Percentiles rank a stretch among this genome's conserved stretches.
These are phyloP conservation scores for Populus tremula DNA, from an alignment of 345 rosid species.

Conservation along the genomic window DNA sequence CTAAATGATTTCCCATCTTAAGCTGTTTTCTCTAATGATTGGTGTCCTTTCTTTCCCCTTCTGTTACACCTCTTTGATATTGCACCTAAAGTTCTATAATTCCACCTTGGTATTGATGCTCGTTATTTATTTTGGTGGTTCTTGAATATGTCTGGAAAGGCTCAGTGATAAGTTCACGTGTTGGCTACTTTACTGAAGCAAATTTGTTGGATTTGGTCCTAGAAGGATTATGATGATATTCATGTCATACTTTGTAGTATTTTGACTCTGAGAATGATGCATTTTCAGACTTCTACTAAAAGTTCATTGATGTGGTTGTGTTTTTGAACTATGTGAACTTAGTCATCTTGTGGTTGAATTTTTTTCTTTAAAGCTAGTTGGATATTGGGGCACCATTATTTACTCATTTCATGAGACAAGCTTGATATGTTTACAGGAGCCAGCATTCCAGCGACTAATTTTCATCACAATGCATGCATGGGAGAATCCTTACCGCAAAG, in stretches of 20 bases:
- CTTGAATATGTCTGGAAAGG: neutral
- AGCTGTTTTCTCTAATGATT: neutral
- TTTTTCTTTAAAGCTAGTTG: neutral
- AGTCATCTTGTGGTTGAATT: neutral
- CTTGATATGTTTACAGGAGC: slow-evolving; percentile 51
- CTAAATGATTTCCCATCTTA: neutral
- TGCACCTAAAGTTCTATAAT: neutral
- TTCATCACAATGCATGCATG: slow-evolving; percentile 97
- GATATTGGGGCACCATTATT: neutral
- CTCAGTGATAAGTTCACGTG: neutral
- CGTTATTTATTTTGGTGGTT: neutral
- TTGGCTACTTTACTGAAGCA: neutral
- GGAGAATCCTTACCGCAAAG: slow-evolving; percentile 68
- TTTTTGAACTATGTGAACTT: neutral
- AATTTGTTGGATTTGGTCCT: neutral
- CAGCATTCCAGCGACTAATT: slow-evolving; percentile 83
- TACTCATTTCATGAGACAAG: neutral
- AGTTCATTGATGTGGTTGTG: neutral
- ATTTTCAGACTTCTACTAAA: neutral
- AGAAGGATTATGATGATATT: neutral
- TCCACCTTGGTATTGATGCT: neutral
- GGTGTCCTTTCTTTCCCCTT: neutral
- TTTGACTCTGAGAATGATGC: neutral
- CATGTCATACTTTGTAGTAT: neutral
- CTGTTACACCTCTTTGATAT: neutral